Evolutionary conservation across 2,329 filamentous ascomycete genomes (phyloP).

Genomic region (Beauveria caledonica): DNA sequence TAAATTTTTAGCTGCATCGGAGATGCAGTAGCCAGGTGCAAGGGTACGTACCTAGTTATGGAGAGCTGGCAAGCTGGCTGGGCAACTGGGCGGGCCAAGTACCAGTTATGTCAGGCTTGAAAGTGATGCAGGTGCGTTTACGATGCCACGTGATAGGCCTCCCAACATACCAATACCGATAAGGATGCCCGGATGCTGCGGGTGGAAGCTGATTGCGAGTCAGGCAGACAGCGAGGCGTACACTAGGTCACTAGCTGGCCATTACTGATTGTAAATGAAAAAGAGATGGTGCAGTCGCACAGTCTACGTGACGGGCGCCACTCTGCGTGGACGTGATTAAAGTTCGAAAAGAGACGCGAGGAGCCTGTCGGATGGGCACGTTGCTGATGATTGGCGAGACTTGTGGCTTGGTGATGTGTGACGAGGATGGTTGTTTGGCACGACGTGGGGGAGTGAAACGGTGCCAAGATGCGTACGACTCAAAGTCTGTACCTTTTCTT

Average conservation of each 20-base stretch:
- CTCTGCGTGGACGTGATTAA: too few relatives aligned
- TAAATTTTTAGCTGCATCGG: not conserved
- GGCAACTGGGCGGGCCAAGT: not conserved
- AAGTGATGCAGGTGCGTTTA: too few relatives aligned
- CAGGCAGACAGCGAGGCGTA: conserved; percentile 3
- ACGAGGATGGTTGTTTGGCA: too few relatives aligned
- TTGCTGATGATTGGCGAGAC: not conserved
- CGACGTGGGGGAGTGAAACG: not conserved
- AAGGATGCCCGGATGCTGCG: not conserved
- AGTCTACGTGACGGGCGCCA: too few relatives aligned
- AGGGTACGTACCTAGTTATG: too few relatives aligned
- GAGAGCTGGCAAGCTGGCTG: too few relatives aligned
- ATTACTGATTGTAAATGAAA: not conserved
- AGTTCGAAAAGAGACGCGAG: not conserved
- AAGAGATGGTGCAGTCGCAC: not conserved
- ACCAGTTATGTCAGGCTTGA: too few relatives aligned
- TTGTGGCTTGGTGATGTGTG: not conserved
- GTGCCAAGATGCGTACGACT: too few relatives aligned
- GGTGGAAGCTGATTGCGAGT: not conserved
- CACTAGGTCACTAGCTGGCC: too few relatives aligned
- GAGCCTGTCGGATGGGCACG: not conserved
- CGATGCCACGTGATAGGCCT: too few relatives aligned
- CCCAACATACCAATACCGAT: not conserved
- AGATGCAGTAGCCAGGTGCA: not conserved
- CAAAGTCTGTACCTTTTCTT: too few relatives aligned